Conservation (phyloP, 1,284 basidiomycete species). For the Trametes polyzona region DNA sequence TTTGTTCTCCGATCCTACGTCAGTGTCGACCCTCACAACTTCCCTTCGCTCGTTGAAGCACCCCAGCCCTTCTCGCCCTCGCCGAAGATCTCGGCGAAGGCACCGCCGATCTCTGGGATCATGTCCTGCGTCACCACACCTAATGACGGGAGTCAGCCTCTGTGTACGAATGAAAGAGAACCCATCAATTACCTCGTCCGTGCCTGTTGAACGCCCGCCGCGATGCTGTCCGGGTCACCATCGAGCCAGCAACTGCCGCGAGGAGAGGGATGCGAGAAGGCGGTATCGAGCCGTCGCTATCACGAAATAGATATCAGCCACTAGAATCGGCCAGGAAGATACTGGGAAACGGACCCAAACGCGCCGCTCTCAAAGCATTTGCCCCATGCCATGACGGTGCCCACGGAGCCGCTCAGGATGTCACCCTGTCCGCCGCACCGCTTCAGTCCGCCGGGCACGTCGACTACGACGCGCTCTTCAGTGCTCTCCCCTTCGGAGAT, state of each 20-base stretch:
- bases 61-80: conserved; percentile 43
- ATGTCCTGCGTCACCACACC: conserved; percentile 92
- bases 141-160: background rate
- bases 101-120: conserved; percentile 73
- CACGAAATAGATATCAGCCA: conserved; percentile 2
- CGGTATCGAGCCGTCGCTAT: conserved; percentile 55
- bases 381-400: conserved; percentile 92
- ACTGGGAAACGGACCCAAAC: conserved; percentile 65
- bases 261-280: conserved; percentile 76
- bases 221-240: conserved; percentile 86
- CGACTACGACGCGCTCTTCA: conserved; percentile 64
- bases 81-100: conserved; percentile 79
- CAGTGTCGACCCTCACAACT: too few relatives aligned
- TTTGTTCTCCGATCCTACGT: background rate
- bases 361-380: conserved; percentile 86
- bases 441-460: conserved; percentile 83
- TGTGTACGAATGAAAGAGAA: background rate
- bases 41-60: conserved; percentile 5
- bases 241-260: conserved; percentile 87
- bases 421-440: conserved; percentile 97
- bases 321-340: background rate
- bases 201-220: conserved; percentile 74
- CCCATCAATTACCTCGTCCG: conserved; percentile 50
- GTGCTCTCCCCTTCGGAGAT: conserved; percentile 43
- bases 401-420: conserved; percentile 86